Percentiles rank a stretch among this genome's conserved stretches.
Evolutionary conservation across 2,329 filamentous ascomycete genomes (phyloP).

Genomic region (Diaporthe ilicicola): DNA sequence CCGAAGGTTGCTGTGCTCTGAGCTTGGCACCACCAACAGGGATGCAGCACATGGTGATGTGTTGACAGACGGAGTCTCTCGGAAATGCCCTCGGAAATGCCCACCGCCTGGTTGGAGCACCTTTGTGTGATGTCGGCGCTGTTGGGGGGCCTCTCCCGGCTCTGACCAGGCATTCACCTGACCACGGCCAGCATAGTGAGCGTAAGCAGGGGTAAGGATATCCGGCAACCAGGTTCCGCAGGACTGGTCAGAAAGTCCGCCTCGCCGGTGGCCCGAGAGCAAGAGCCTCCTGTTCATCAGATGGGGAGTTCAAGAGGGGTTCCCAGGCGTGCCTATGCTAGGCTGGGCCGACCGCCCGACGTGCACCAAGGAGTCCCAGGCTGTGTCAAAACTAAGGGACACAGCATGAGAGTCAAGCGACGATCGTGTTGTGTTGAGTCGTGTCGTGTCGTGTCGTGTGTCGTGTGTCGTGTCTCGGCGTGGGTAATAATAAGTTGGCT

Average conservation of each 20-base stretch:
- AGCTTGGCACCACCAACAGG: not conserved
- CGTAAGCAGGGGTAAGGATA: not conserved
- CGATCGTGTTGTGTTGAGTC: constrained; percentile 9
- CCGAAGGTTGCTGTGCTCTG: not conserved
- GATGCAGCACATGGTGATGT: not conserved
- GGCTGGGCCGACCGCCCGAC: not conserved
- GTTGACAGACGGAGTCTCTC: not conserved
- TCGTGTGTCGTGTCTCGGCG: constrained; percentile 3
- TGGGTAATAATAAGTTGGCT: not conserved
- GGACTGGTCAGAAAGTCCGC: not conserved
- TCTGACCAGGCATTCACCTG: not conserved
- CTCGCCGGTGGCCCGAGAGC: not conserved
- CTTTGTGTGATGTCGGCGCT: not conserved
- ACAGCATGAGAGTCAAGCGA: constrained; percentile 27
- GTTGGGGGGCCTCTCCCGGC: not conserved
- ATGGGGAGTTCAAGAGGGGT: constrained; percentile 2
- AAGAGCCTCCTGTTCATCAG: constrained; percentile 22
- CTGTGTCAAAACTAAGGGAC: not conserved
- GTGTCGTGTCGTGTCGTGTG: constrained; percentile 16
- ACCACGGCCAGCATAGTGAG: not conserved
- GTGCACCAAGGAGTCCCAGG: not conserved
- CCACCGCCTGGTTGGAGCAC: not conserved
- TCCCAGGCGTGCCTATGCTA: not conserved
- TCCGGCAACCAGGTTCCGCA: not conserved
- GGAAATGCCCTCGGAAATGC: not conserved